Percentiles rank a stretch among this genome's conserved stretches.
Conservation (phyloP, 305 asterid species). For the Coffea humblotiana region DNA sequence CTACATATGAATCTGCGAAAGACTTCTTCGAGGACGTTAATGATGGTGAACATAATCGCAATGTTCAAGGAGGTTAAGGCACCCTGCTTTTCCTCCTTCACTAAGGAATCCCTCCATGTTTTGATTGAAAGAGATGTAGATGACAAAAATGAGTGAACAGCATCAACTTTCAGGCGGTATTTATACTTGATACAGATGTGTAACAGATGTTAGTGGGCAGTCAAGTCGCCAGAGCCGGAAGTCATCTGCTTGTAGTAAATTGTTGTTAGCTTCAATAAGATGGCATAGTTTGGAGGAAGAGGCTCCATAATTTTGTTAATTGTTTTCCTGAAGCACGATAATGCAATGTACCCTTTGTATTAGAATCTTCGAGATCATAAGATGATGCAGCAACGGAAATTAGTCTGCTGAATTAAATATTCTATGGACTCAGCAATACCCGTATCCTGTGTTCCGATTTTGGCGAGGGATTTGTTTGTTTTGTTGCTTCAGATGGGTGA, state of each 20-base stretch:
- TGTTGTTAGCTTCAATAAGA: slow-evolving; percentile 8
- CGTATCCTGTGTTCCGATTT: not conserved
- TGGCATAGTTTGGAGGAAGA: slow-evolving; percentile 4
- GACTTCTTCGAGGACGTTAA: slow-evolving; percentile 66
- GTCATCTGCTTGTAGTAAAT: slow-evolving; percentile 5
- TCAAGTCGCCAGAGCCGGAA: not conserved
- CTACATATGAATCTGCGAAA: slow-evolving; percentile 91
- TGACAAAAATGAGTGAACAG: not conserved
- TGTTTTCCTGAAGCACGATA: not conserved
- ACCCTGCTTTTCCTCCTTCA: not conserved
- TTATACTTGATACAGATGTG: not conserved
- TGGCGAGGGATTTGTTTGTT: not conserved
- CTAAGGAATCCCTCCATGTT: not conserved
- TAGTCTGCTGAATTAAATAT: not conserved
- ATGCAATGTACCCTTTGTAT: too few relatives aligned
- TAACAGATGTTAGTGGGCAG: slow-evolving; percentile 7
- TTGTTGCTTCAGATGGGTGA: not conserved
- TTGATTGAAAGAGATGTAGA: slow-evolving; percentile 1
- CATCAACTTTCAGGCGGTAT: slow-evolving; percentile 3
- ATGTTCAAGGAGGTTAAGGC: slow-evolving; percentile 33
- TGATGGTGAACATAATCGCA: slow-evolving; percentile 24
- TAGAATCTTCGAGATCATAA: not conserved
- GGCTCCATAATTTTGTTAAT: slow-evolving; percentile 1
- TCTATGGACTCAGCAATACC: not conserved
- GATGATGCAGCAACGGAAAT: not conserved